Base-by-base conservation (phyloP, 331 rosid species). In the Rhamnella rubrinervis region DNA sequence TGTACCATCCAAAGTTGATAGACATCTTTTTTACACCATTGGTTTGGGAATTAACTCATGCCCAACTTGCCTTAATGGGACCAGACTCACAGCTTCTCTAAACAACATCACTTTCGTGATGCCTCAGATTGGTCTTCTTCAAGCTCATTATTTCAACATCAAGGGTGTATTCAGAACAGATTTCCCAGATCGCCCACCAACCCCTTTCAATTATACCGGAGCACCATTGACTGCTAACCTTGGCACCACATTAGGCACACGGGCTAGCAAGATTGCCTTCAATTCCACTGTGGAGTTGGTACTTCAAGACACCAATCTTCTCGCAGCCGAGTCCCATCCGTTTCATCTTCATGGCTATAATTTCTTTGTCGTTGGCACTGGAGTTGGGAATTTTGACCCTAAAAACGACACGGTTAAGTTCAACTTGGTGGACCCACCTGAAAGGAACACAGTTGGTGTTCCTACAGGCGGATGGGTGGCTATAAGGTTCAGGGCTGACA, bases 391-490 rank as follows among this genome's bases (percentile, higher is more conserved):
- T 61, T 88, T 78, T 10, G 68, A 88, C 51, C 72, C 80, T 25
- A 70, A 44, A 11, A 77, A 66, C 49, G 95, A 88, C 72, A 68
- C 86, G 0, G 65, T 78, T 20, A 84, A 63, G 15, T 86, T 75
- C 37, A 88, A 86, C 65, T 81, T 86, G 56, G 78, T 74, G 19
- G 92, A 88, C 57, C 92, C 95, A 56, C 77, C 80, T 13, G 95
- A 88, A 55, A 86, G 95, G 65, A 88, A 88, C 74, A 88, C 95
- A 0, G 8, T 86, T 50, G 89, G 86, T 18, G 88, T 88, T 16
- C 95, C 92, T 11, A 75, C 85, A 0, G 89, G 92, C 5, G 95
- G 95, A 13, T 88, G 95, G 95, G 53, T 74, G 20, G 91, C 89
- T 10, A 73, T 88, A 64, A 75, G 95, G 60, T 88, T 88, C 80